Conservation (phyloP, 768 basidiomycete species). For the Amylocystis lapponica region DNA sequence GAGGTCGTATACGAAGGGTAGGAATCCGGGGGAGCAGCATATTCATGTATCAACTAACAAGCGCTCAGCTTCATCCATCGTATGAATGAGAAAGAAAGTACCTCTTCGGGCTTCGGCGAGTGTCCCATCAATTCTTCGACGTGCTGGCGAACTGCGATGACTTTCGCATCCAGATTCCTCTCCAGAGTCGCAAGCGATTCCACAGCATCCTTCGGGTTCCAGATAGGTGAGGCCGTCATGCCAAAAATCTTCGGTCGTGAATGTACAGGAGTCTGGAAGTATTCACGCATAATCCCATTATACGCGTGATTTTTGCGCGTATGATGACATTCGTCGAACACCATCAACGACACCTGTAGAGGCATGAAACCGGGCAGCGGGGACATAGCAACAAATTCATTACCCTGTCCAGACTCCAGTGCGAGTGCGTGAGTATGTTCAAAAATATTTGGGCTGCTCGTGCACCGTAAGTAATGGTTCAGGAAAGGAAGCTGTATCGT, state of each 20-base stretch:
- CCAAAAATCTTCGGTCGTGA: slow-evolving; percentile 83
- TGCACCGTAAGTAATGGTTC: not conserved
- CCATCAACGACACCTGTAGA: slow-evolving; percentile 45
- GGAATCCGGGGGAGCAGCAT: slow-evolving; percentile 41
- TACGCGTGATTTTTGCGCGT: slow-evolving; percentile 51
- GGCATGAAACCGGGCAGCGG: not conserved
- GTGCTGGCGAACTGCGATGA: slow-evolving; percentile 70
- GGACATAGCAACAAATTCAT: no score
- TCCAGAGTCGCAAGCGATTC: slow-evolving; percentile 62
- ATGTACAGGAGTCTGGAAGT: slow-evolving; percentile 37
- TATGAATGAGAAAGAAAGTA: slow-evolving; percentile 20
- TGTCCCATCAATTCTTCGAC: slow-evolving; percentile 56
- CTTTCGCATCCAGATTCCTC: slow-evolving; percentile 64
- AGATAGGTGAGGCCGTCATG: slow-evolving; percentile 88
- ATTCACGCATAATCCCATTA: slow-evolving; percentile 53
- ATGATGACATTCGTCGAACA: slow-evolving; percentile 58
- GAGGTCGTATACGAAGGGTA: slow-evolving; percentile 51
- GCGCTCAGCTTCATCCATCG: not conserved
- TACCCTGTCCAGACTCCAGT: slow-evolving; percentile 68
- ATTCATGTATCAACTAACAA: slow-evolving; percentile 52
- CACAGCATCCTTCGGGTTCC: slow-evolving; percentile 66
- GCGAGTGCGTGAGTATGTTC: slow-evolving; percentile 74
- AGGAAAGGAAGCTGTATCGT: slow-evolving; percentile 7
- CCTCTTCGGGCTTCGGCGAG: slow-evolving; percentile 64
- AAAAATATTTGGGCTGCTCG: slow-evolving; percentile 72